Evolutionary conservation across 2,329 filamentous ascomycete genomes (phyloP).

Genomic region (Clonostachys solani): DNA sequence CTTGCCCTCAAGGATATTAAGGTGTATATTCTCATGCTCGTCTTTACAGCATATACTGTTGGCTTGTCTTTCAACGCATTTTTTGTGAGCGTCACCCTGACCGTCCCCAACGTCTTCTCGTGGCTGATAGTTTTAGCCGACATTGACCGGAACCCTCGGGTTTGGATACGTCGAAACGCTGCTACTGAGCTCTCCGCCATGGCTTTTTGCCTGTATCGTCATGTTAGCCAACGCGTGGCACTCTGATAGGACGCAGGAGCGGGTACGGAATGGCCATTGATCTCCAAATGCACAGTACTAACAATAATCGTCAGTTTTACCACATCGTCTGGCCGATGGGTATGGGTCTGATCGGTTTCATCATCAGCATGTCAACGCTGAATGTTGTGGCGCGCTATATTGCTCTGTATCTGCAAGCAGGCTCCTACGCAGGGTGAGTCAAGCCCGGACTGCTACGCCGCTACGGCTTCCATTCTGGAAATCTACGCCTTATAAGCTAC

Average conservation of each 20-base stretch:
- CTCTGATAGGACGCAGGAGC: conserved; percentile 47
- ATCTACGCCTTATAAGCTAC: no score
- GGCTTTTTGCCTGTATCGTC: conserved; percentile 54
- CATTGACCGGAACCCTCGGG: conserved; percentile 46
- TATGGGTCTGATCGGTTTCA: conserved; percentile 48
- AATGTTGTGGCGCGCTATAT: conserved; percentile 54
- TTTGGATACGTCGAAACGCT: conserved; percentile 48
- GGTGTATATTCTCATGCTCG: conserved; percentile 60
- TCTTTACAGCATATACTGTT: conserved; percentile 56
- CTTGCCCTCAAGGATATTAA: conserved; percentile 57
- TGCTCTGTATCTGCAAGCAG: conserved; percentile 56
- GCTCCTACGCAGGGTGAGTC: conserved; percentile 52
- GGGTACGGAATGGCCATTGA: conserved; percentile 23
- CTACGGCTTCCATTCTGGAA: no score
- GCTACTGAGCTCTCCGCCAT: conserved; percentile 54
- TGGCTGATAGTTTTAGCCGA: no score
- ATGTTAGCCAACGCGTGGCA: conserved; percentile 51
- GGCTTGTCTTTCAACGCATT: conserved; percentile 55
- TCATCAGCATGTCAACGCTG: conserved; percentile 54
- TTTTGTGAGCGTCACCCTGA: no score
- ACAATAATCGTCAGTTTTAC: conserved; percentile 35
- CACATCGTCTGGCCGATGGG: conserved; percentile 51
- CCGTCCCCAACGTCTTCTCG: no score
- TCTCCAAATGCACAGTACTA: background rate
- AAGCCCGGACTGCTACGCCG: no score